Conservation (phyloP, 2,329 filamentous ascomycete genomes). For the Fusarium redolens region DNA sequence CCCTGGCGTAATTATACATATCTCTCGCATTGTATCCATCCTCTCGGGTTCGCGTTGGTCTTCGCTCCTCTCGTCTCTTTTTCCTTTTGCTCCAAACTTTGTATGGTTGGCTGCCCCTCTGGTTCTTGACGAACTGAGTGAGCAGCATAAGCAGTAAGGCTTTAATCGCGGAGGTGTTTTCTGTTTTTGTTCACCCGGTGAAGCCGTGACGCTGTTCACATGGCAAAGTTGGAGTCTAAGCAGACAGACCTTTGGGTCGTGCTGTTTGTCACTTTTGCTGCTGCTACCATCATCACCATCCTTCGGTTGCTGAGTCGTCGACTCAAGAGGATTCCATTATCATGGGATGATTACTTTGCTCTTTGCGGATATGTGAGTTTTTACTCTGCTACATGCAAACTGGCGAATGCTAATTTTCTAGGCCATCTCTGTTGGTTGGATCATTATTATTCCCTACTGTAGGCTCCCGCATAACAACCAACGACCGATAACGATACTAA, state of each 20-base stretch:
- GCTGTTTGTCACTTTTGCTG: conserved; percentile 31
- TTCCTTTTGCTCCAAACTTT: neutral
- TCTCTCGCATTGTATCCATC: conserved; percentile 1
- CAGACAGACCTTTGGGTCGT: conserved; percentile 30
- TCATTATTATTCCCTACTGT: conserved; percentile 34
- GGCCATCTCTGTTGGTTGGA: conserved; percentile 30
- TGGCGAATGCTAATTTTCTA: neutral
- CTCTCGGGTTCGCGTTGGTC: conserved; percentile 11
- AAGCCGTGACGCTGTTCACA: neutral
- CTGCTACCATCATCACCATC: conserved; percentile 27
- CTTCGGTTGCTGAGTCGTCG: conserved; percentile 33
- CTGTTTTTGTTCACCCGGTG: neutral
- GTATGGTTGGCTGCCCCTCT: neutral
- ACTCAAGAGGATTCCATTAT: conserved; percentile 23
- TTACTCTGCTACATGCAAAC: accelerated
- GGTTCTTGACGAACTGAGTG: conserved; percentile 10
- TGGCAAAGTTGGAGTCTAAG: conserved; percentile 17
- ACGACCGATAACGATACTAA: neutral
- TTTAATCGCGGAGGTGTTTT: neutral
- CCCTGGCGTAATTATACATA: conserved; percentile 22
- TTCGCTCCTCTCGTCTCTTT: neutral
- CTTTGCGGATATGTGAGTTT: conserved; percentile 30
- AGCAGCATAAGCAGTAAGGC: neutral
- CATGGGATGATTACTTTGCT: conserved; percentile 40
- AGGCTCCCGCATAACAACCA: neutral